Conservation (phyloP, 2,329 filamentous ascomycete species). For the Arthrobotrys conoides region DNA sequence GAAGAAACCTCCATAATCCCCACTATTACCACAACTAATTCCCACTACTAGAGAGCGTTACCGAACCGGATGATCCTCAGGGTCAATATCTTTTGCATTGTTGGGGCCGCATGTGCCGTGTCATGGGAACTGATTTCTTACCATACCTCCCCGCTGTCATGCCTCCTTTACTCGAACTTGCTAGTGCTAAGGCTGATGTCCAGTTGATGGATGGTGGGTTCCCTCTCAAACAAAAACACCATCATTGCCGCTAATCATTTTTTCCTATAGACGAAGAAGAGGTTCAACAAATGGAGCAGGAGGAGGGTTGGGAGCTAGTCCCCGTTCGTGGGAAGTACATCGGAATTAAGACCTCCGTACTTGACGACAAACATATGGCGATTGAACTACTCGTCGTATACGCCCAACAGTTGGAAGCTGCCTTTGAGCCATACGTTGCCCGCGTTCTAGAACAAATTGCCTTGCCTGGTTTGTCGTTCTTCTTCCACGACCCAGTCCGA, state of each 20-base stretch:
- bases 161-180: constrained; percentile 90
- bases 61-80: constrained; percentile 93
- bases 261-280: constrained; percentile 81
- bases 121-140: constrained; percentile 89
- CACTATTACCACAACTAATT: constrained; percentile 25
- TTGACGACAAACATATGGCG: constrained; percentile 99
- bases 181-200: constrained; percentile 95
- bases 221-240: neutral
- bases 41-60: constrained; percentile 74
- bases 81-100: constrained; percentile 98
- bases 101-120: constrained; percentile 98
- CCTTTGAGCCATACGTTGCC: constrained; percentile 90
- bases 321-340: constrained; percentile 98
- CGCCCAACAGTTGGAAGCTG: constrained; percentile 91
- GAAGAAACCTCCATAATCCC: constrained; percentile 3
- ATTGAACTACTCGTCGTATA: constrained; percentile 98
- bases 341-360: constrained; percentile 94
- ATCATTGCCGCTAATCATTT: constrained; percentile 9
- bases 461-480: constrained; percentile 92
- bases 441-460: constrained; percentile 98
- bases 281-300: constrained; percentile 90
- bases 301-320: constrained; percentile 97
- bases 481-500: constrained; percentile 98
- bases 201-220: constrained; percentile 80
- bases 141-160: constrained; percentile 94